Evolutionary conservation across 2,329 filamentous ascomycete species (phyloP).

Genomic region (Neonectria ditissima): DNA sequence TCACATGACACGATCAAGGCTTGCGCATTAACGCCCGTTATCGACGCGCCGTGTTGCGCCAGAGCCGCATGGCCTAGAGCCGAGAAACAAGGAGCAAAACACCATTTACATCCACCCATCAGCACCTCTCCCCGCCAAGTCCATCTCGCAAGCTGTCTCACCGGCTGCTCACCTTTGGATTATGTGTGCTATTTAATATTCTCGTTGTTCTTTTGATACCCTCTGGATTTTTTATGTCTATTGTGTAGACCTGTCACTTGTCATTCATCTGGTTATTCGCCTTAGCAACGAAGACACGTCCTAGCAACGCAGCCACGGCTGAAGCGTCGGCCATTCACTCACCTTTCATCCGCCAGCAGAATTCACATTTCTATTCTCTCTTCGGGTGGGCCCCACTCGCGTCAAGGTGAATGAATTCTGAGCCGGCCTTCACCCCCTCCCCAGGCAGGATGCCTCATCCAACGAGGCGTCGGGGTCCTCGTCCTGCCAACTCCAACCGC

Average conservation of each 20-base stretch:
- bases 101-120: constrained; percentile 15
- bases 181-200: background rate
- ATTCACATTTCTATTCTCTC: constrained; percentile 11
- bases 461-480: constrained; percentile 39
- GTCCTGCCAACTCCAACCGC: constrained; percentile 19
- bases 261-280: background rate
- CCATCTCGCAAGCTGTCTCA: background rate
- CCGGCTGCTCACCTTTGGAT: background rate
- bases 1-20: constrained; percentile 7
- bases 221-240: background rate
- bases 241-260: background rate
- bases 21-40: constrained; percentile 42
- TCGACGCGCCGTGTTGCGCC: constrained; percentile 42
- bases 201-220: background rate
- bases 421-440: constrained; percentile 20
- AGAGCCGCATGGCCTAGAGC: constrained; percentile 35
- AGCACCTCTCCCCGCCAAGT: constrained; percentile 27
- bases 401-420: constrained; percentile 32
- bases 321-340: background rate
- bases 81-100: constrained; percentile 33
- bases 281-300: background rate
- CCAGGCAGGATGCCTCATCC: constrained; percentile 37
- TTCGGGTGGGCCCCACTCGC: background rate
- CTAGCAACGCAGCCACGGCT: background rate
- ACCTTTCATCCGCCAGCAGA: background rate